Evolutionary conservation across 805 yeast species (phyloP).

Genomic region (Metschnikowia corniflorae): DNA sequence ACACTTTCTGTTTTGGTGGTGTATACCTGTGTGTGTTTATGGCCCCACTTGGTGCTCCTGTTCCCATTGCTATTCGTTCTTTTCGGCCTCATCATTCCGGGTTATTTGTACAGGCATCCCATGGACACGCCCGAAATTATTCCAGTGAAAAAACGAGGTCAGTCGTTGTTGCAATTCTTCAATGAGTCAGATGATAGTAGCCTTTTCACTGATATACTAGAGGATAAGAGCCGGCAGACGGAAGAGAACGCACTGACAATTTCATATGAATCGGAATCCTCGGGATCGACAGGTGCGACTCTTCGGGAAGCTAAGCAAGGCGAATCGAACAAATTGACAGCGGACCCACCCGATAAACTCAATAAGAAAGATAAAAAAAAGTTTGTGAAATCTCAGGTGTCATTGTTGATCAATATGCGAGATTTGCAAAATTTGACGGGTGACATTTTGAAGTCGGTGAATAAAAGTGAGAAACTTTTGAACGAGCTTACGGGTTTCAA

Average conservation of each 20-base stretch:
- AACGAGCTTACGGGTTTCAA: conserved; percentile 65
- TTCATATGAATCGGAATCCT: conserved; percentile 9
- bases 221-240: conserved; percentile 9
- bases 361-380: conserved; percentile 17
- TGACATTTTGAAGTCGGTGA: conserved; percentile 47
- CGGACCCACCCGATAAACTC: conserved; percentile 1
- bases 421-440: conserved; percentile 68
- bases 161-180: conserved; percentile 46
- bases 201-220: conserved; percentile 31
- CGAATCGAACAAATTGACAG: conserved; percentile 1
- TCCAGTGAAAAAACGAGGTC: conserved; percentile 49
- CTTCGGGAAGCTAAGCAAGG: conserved; percentile 1
- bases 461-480: conserved; percentile 51
- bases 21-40: conserved; percentile 63
- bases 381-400: conserved; percentile 33
- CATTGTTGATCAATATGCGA: conserved; percentile 59
- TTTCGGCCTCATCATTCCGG: conserved; percentile 63
- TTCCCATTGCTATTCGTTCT: conserved; percentile 59
- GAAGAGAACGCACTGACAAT: conserved; percentile 11
- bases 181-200: conserved; percentile 29
- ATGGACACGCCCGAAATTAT: conserved; percentile 42
- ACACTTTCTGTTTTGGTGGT: conserved; percentile 58
- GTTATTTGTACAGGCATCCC: conserved; percentile 68
- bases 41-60: conserved; percentile 65
- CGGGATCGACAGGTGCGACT: conserved; percentile 3